phyloP scores from a whole-genome alignment of 805 yeast genomes.

The Nakazawaea anatomiae region DNA sequence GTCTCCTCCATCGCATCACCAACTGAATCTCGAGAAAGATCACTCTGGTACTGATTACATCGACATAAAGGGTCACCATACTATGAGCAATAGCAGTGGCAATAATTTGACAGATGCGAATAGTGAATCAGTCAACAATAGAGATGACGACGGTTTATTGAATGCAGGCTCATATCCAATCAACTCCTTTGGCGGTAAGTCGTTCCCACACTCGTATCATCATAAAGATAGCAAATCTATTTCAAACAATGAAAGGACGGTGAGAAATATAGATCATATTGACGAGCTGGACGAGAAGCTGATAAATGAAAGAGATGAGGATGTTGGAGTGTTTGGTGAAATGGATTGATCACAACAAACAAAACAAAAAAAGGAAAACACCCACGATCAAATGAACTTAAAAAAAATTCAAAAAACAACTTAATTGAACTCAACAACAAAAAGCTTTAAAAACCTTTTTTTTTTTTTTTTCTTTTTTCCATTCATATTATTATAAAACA shows the following conservation, averaged over 20 bases:
- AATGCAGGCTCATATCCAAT: background rate
- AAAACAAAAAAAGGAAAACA: background rate
- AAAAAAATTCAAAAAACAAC: background rate
- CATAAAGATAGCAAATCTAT: slow-evolving; percentile 7
- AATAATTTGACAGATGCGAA: background rate
- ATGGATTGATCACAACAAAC: slow-evolving; percentile 21
- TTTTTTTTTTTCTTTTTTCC: too few species aligned
- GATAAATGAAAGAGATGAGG: slow-evolving; percentile 15
- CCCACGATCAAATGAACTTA: background rate
- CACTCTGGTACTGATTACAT: slow-evolving; percentile 1
- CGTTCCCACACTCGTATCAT: slow-evolving; percentile 2
- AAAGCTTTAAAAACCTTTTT: too few species aligned
- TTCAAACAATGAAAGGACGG: slow-evolving; percentile 12
- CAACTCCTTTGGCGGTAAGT: slow-evolving; percentile 6
- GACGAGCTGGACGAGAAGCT: slow-evolving; percentile 7
- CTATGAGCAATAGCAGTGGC: background rate
- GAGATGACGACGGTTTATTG: slow-evolving; percentile 5
- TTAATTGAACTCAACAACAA: too few species aligned
- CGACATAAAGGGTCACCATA: background rate
- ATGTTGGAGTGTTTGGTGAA: slow-evolving; percentile 30
- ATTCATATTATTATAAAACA: too few species aligned
- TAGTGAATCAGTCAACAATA: background rate
- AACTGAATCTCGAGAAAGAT: background rate
- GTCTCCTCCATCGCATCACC: slow-evolving; percentile 1
- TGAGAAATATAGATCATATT: slow-evolving; percentile 11